Evolutionary conservation across 352 stramenopile genomes (phyloP).

Genomic region (Phytophthora constricta): DNA sequence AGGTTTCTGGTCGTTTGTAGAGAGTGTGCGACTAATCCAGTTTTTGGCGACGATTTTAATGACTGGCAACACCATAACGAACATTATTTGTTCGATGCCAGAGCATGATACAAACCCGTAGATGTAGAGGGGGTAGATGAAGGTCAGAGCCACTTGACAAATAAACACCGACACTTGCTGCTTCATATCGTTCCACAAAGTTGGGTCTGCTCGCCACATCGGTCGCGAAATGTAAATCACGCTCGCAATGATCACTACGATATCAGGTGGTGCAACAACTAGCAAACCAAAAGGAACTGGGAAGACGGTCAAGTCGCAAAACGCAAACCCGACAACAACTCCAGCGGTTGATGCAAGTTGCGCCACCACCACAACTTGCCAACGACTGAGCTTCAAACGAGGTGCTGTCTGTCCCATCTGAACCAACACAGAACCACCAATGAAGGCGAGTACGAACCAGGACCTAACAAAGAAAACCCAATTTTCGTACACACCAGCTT

Average conservation of each 20-base stretch:
- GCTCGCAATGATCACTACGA: neutral
- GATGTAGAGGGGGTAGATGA: constrained; percentile 38
- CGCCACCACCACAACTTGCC: constrained; percentile 15
- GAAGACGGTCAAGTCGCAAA: constrained; percentile 23
- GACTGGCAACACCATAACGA: neutral
- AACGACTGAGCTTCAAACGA: constrained; percentile 7
- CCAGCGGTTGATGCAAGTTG: constrained; percentile 1
- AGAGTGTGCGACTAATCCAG: constrained; percentile 20
- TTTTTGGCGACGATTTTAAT: constrained; percentile 28
- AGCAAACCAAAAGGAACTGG: constrained; percentile 42
- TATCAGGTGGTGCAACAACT: constrained; percentile 7
- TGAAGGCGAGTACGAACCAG: constrained; percentile 1
- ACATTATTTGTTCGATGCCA: constrained; percentile 7
- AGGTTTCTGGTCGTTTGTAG: constrained; percentile 37
- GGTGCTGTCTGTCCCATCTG: constrained; percentile 14
- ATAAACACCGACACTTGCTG: too few species aligned
- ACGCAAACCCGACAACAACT: constrained; percentile 11
- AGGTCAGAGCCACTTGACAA: constrained; percentile 25
- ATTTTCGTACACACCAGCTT: constrained; percentile 3
- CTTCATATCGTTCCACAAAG: neutral
- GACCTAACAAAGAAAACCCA: constrained; percentile 6
- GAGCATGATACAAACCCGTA: constrained; percentile 20
- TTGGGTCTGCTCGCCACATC: neutral
- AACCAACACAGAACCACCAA: constrained; percentile 6
- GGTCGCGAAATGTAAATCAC: constrained; percentile 7